These are phyloP conservation scores for Acarospora socialis DNA, from an alignment of 2,329 filamentous ascomycete species.

Conservation along the genomic window DNA sequence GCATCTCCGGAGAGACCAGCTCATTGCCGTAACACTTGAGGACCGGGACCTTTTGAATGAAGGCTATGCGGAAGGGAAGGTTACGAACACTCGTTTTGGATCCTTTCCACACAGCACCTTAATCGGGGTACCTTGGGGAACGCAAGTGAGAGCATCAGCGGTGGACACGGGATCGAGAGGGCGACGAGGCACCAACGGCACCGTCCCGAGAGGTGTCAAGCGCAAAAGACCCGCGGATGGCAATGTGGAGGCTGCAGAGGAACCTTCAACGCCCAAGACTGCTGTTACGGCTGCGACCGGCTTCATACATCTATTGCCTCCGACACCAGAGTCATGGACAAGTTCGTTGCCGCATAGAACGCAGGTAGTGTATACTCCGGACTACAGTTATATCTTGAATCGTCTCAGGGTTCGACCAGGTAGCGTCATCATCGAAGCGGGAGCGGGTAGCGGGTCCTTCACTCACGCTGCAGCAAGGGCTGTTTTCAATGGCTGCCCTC, in stretches of 20 bases:
- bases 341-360: conserved; percentile 36
- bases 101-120: conserved; percentile 73
- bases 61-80: conserved; percentile 62
- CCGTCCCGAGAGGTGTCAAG: conserved; percentile 5
- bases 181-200: conserved; percentile 10
- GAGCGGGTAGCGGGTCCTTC: conserved; percentile 38
- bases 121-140: conserved; percentile 72
- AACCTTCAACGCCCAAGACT: conserved; percentile 14
- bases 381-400: conserved; percentile 39
- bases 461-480: conserved; percentile 36
- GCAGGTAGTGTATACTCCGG: conserved; percentile 39
- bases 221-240: conserved; percentile 11
- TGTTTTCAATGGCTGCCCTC: conserved; percentile 33
- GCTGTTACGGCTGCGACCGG: conserved; percentile 30
- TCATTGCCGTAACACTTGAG: conserved; percentile 59
- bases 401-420: conserved; percentile 33
- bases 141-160: conserved; percentile 74
- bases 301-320: conserved; percentile 34
- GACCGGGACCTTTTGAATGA: conserved; percentile 47
- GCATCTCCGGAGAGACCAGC: conserved; percentile 75
- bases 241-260: conserved; percentile 5
- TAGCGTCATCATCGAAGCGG: conserved; percentile 34
- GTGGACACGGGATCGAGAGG: conserved; percentile 68
- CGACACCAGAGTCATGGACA: conserved; percentile 38
- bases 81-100: conserved; percentile 85